Conservation (phyloP, 345 rosid species). For the Citrus medica region DNA sequence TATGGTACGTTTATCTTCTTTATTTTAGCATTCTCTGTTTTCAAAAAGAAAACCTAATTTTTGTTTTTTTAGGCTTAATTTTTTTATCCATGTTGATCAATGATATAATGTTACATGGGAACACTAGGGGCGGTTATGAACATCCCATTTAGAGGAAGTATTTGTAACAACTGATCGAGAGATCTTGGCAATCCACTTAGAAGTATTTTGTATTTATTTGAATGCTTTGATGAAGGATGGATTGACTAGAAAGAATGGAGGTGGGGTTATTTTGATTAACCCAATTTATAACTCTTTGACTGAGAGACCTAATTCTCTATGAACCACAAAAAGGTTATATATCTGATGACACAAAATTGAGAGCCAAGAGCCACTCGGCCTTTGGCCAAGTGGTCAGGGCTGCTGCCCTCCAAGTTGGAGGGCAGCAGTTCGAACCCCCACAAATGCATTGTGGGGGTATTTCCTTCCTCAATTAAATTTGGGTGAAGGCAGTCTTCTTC, state of each 20-base stretch:
- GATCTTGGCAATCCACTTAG: background rate
- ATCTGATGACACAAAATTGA: background rate
- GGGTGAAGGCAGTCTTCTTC: too few species aligned
- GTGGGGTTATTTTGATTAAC: background rate
- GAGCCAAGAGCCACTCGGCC: too few species aligned
- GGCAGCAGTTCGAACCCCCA: too few species aligned
- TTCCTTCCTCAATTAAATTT: too few species aligned
- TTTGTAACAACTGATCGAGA: background rate
- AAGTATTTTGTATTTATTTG: background rate
- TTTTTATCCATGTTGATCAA: too few species aligned
- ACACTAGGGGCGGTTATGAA: background rate
- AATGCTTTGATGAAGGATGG: background rate
- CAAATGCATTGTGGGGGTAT: too few species aligned
- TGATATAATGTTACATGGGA: too few species aligned
- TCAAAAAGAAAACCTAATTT: background rate
- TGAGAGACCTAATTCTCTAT: background rate
- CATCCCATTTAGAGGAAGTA: background rate
- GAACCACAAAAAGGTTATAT: background rate
- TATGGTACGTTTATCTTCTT: slow-evolving; percentile 45
- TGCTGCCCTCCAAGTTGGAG: too few species aligned
- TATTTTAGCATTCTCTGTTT: background rate
- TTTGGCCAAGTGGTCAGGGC: too few species aligned
- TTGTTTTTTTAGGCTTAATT: background rate
- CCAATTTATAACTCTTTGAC: background rate
- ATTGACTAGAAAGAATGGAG: background rate